Base-by-base conservation (phyloP, 2,329 filamentous ascomycete species). In the Volutella citrinella region DNA sequence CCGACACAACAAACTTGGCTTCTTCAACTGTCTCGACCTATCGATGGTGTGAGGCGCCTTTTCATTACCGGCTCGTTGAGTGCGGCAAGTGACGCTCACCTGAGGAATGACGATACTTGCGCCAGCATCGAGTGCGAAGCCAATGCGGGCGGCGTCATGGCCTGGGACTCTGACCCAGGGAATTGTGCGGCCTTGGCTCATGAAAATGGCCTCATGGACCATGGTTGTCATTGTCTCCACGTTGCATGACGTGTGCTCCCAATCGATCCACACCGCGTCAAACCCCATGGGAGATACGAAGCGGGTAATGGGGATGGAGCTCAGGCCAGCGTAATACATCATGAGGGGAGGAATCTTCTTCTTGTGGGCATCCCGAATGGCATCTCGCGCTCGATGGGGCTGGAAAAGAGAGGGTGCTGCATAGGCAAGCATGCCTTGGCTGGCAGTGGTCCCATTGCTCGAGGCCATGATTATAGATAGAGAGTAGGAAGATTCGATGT, bases 191-290 rank as follows among this genome's bases (percentile, higher is more conserved):
- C 69, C 69, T 13, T 64, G 57, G 46, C 63, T 68, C 56, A 70
- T 63, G 45, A 69, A 69, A 40, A 66, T 63, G 38, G 65, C 49
- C 32, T 70, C 65, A 36, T 70, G 67, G 3, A 71, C 66, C 54
- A 71, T 68, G 25, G 53, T 61, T 2, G 66, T 71, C 68, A 72
- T 72, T n/a, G 67, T 71, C 52, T 72, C 68, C 17, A 69, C 59
- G 32, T 63, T 60, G 45, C 64, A 69, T 4, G 65, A 50, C 7
- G 55, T 58, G 49, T 72, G 68, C 46, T 72, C 69, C 68, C 66
- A 70, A 55, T 72, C 68, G 37, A 72, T 62, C 59, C 63, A 69
- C 1, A 67, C 57, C 8, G 55, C 39, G 40, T 72, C 69, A 32
- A 55, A 70, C 3, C 64, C 63, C 34, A 71, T 51, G 10, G 64